These are phyloP conservation scores for Tuber brumale DNA, from an alignment of 495 filamentous ascomycete species.

Conservation along the genomic window DNA sequence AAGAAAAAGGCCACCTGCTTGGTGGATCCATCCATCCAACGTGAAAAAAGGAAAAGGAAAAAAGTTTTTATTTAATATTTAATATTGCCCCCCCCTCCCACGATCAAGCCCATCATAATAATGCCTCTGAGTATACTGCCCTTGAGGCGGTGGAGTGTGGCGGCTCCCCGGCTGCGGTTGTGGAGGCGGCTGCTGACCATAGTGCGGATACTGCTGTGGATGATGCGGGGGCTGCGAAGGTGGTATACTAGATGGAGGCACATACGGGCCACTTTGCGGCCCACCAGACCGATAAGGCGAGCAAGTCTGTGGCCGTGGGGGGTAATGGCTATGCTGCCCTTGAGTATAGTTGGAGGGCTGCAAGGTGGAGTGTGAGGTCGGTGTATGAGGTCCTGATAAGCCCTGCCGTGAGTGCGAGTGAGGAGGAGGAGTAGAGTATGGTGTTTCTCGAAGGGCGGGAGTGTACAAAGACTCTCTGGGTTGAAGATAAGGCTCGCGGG, in stretches of 20 bases:
- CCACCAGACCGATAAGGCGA: not conserved
- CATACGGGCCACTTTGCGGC: constrained; percentile 10
- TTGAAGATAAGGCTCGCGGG: constrained; percentile 9
- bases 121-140: constrained; percentile 13
- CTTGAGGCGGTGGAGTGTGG: not conserved
- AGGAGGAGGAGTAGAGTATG: constrained; percentile 22
- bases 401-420: constrained; percentile 16
- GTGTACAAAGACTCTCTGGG: not conserved
- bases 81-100: constrained; percentile 11
- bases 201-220: constrained; percentile 16
- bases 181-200: constrained; percentile 17
- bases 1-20: constrained; percentile 8
- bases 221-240: constrained; percentile 20
- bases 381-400: constrained; percentile 15
- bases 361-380: constrained; percentile 14
- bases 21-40: constrained; percentile 18
- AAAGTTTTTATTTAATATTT: constrained; percentile 10
- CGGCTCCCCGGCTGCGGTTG: constrained; percentile 15
- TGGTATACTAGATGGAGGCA: constrained; percentile 16
- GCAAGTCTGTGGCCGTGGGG: constrained; percentile 14
- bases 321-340: not conserved
- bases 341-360: constrained; percentile 11
- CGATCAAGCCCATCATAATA: constrained; percentile 22
- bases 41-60: constrained; percentile 17
- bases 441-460: constrained; percentile 16